A percentile compares a stretch with the other conserved stretches of the same genome.
Conservation (phyloP, 371 early-diverging fungal genomes). For the Modicella reniformis region DNA sequence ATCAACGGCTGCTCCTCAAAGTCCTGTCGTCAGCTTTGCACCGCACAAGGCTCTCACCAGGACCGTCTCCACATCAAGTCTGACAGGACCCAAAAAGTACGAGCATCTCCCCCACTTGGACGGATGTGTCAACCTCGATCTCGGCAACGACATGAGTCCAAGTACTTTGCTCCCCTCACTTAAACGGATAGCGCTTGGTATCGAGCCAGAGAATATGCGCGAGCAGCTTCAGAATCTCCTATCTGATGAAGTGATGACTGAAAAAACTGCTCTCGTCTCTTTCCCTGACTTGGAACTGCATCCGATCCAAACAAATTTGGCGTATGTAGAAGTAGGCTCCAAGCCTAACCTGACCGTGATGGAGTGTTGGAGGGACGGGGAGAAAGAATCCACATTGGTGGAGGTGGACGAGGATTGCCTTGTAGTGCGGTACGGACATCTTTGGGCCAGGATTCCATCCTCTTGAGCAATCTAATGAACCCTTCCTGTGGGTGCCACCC, state of each 20-base stretch:
- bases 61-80: slow-evolving; percentile 35
- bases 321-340: slow-evolving; percentile 39
- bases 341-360: slow-evolving; percentile 29
- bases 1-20: slow-evolving; percentile 3
- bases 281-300: slow-evolving; percentile 41
- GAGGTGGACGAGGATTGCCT: slow-evolving; percentile 47
- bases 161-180: slow-evolving; percentile 41
- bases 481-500: background rate
- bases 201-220: slow-evolving; percentile 43
- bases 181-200: slow-evolving; percentile 20
- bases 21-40: slow-evolving; percentile 22
- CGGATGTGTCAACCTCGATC: slow-evolving; percentile 44
- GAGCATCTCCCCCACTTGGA: slow-evolving; percentile 45
- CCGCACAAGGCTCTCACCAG: slow-evolving; percentile 24
- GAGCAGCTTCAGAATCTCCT: slow-evolving; percentile 27
- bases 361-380: slow-evolving; percentile 48
- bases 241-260: slow-evolving; percentile 27
- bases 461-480: slow-evolving; percentile 18
- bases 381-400: slow-evolving; percentile 33
- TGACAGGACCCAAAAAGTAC: slow-evolving; percentile 40
- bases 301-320: slow-evolving; percentile 35
- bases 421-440: slow-evolving; percentile 40
- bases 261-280: slow-evolving; percentile 33
- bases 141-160: slow-evolving; percentile 40
- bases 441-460: slow-evolving; percentile 45